Percentiles rank a stretch among this genome's conserved stretches.
phyloP scores from a whole-genome alignment of 2,329 filamentous ascomycete species.

The Calonectria leucothoes region DNA sequence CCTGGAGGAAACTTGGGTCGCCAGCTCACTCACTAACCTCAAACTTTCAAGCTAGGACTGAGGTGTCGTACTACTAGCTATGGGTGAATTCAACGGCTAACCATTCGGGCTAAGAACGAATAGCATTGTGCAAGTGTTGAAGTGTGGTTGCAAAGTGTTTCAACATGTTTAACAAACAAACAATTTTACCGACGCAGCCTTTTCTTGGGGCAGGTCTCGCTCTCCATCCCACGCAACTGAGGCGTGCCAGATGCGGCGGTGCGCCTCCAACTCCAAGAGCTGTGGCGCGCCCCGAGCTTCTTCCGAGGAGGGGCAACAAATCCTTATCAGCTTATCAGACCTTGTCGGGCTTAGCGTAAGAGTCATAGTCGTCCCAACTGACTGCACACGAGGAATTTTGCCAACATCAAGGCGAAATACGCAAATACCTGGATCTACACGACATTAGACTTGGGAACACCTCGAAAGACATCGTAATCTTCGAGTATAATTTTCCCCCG shows the following conservation, averaged over 20 bases:
- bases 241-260: conserved; percentile 4
- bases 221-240: neutral
- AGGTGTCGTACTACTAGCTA: neutral
- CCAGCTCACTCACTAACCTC: neutral
- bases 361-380: conserved; percentile 50
- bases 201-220: neutral
- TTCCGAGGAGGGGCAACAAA: conserved; percentile 49
- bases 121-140: neutral
- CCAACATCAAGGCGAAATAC: conserved; percentile 50
- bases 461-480: conserved; percentile 25
- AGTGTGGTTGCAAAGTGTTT: neutral
- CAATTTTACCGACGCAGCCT: neutral
- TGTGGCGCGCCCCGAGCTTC: conserved; percentile 40
- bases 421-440: conserved; percentile 36
- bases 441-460: conserved; percentile 33
- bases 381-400: conserved; percentile 58
- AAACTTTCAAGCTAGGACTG: neutral
- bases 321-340: conserved; percentile 54
- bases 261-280: neutral
- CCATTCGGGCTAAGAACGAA: neutral
- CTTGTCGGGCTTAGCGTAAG: conserved; percentile 51
- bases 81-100: neutral
- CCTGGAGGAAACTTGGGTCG: neutral
- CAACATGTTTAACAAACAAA: neutral
- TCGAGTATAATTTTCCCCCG: conserved; percentile 36